phyloP scores from a whole-genome alignment of 129 eudicot genomes.

The Artemisia annua region DNA sequence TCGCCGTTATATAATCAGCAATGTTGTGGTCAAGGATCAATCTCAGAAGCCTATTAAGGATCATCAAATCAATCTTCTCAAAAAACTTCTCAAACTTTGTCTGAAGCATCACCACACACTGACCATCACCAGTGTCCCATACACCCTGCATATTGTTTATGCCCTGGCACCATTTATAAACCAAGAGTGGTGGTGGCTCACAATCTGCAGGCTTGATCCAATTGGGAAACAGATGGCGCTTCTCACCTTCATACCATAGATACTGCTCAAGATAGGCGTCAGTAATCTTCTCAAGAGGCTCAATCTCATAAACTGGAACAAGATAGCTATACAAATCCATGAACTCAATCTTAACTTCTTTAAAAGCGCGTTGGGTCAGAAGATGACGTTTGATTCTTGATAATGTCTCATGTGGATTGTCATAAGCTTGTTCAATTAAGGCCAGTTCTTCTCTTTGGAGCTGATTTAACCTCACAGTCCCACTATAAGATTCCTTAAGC shows the following conservation, averaged over 20 bases:
- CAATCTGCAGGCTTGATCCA: constrained; percentile 99
- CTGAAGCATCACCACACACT: constrained; percentile 99
- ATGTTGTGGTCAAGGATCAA: constrained; percentile 95
- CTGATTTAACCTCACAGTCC: constrained; percentile 92
- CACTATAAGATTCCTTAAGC: constrained; percentile 95
- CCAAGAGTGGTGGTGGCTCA: constrained; percentile 98
- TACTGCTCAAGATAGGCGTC: constrained; percentile 97
- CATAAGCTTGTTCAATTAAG: constrained; percentile 98
- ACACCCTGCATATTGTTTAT: constrained; percentile 87
- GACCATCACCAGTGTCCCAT: constrained; percentile 98
- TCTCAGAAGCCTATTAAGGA: constrained; percentile 95
- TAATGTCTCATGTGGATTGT: constrained; percentile 96
- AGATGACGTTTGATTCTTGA: constrained; percentile 97
- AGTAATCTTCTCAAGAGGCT: constrained; percentile 97
- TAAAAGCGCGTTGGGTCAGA: constrained; percentile 96
- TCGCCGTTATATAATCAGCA: constrained; percentile 99
- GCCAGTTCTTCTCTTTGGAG: constrained; percentile 97
- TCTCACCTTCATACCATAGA: constrained; percentile 99
- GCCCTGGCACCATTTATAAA: constrained; percentile 99
- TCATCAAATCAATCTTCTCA: constrained; percentile 93
- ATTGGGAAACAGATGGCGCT: constrained; percentile 92
- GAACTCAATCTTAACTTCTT: constrained; percentile 98
- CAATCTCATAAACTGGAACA: constrained; percentile 96
- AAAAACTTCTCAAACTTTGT: constrained; percentile 96
- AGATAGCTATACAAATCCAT: constrained; percentile 96